These are phyloP conservation scores for Kuraishia molischiana DNA, from an alignment of 805 yeast genomes.

Conservation along the genomic window DNA sequence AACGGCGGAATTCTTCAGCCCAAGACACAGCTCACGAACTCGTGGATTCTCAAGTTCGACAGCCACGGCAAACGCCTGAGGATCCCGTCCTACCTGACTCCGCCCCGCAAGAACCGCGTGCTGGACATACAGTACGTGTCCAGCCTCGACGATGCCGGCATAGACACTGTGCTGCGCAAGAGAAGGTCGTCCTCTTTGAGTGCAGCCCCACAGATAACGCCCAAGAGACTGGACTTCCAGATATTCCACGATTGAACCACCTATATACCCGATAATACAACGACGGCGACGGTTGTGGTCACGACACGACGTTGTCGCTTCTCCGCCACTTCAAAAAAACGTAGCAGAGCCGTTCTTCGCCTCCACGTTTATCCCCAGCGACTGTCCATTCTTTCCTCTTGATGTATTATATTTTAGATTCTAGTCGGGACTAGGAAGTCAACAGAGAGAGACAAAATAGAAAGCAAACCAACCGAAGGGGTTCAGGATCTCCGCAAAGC, in stretches of 20 bases:
- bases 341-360: too few species aligned
- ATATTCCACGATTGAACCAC: background rate
- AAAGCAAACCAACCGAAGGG: too few species aligned
- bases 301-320: too few species aligned
- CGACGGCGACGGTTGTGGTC: too few species aligned
- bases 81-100: slow-evolving; percentile 4
- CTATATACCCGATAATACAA: too few species aligned
- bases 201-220: background rate
- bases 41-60: slow-evolving; percentile 3
- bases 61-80: background rate
- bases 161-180: background rate
- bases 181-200: background rate
- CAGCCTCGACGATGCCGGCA: background rate
- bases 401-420: too few species aligned
- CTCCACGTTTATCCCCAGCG: too few species aligned
- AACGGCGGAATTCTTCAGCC: background rate
- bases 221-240: background rate
- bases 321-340: too few species aligned
- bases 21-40: background rate
- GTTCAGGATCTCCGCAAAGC: too few species aligned
- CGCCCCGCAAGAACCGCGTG: slow-evolving; percentile 2
- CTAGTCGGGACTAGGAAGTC: too few species aligned
- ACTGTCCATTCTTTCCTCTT: too few species aligned
- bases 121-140: slow-evolving; percentile 1
- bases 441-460: too few species aligned